phyloP scores from a whole-genome alignment of 495 filamentous ascomycete genomes.

The Talaromyces thailandensis region DNA sequence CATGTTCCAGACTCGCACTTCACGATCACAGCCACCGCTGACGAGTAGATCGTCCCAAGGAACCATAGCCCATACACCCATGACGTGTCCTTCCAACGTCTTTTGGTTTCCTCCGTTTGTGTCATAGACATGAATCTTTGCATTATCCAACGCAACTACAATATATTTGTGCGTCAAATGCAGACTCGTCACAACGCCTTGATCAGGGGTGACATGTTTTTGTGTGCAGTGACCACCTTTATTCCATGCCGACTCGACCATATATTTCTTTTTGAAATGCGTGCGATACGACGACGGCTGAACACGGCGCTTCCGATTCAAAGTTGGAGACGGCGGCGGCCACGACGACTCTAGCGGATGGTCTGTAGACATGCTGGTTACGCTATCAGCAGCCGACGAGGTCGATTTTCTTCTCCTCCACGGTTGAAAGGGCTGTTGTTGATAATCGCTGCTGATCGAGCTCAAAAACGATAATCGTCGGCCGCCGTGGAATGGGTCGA shows the following conservation, averaged over 20 bases:
- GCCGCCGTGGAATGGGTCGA: slow-evolving; percentile 24
- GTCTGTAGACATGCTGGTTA: slow-evolving; percentile 7
- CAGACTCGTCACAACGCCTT: slow-evolving; percentile 91
- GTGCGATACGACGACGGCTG: slow-evolving; percentile 71
- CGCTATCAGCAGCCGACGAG: slow-evolving; percentile 2
- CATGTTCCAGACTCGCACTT: slow-evolving; percentile 97
- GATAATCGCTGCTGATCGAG: not conserved
- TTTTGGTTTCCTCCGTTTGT: slow-evolving; percentile 79
- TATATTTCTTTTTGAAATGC: slow-evolving; percentile 94
- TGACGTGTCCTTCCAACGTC: slow-evolving; percentile 89
- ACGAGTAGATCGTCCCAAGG: slow-evolving; percentile 95
- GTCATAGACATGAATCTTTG: slow-evolving; percentile 96
- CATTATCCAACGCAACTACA: slow-evolving; percentile 94
- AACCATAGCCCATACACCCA: slow-evolving; percentile 99
- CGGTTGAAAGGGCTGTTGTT: not conserved
- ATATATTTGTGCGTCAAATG: slow-evolving; percentile 95
- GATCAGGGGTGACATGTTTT: slow-evolving; percentile 85
- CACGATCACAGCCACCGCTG: slow-evolving; percentile 91
- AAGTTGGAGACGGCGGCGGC: slow-evolving; percentile 15
- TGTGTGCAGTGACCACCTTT: slow-evolving; percentile 72
- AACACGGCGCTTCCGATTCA: slow-evolving; percentile 25
- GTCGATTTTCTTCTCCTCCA: slow-evolving; percentile 6
- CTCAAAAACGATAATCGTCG: not conserved
- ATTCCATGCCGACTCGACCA: slow-evolving; percentile 95
- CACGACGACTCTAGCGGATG: slow-evolving; percentile 12